Evolutionary conservation across 2,329 filamentous ascomycete genomes (phyloP).

Genomic region (Mycogone perniciosa): DNA sequence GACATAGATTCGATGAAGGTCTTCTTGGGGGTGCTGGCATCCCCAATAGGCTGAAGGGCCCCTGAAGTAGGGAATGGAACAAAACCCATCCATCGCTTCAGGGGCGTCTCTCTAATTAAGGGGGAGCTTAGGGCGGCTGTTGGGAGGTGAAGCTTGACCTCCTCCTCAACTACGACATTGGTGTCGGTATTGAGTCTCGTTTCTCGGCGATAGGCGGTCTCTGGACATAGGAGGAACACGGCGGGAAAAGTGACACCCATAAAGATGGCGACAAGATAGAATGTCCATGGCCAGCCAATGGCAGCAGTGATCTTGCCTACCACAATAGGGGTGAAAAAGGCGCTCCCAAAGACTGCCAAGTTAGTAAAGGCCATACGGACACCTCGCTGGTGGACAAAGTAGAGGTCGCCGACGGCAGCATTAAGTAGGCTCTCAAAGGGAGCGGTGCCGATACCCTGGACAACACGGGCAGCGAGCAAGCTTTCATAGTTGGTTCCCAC

Average conservation of each 20-base stretch:
- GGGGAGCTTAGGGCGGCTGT: background rate
- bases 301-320: conserved; percentile 76
- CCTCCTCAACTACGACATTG: conserved; percentile 25
- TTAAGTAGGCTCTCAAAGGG: conserved; percentile 90
- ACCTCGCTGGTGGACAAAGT: conserved; percentile 79
- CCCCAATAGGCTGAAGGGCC: conserved; percentile 29
- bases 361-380: conserved; percentile 77
- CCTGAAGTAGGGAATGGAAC: conserved; percentile 27
- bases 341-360: conserved; percentile 50
- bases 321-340: conserved; percentile 72
- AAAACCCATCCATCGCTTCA: conserved; percentile 19
- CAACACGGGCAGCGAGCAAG: conserved; percentile 69
- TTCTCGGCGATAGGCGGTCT: conserved; percentile 71
- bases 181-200: conserved; percentile 64
- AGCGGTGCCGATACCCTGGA: conserved; percentile 80
- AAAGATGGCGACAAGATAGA: conserved; percentile 85
- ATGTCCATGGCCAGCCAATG: conserved; percentile 81
- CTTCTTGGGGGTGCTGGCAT: conserved; percentile 40
- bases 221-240: conserved; percentile 73
- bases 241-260: conserved; percentile 61
- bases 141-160: conserved; percentile 7
- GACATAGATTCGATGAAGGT: conserved; percentile 55
- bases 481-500: conserved; percentile 62
- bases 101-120: background rate
- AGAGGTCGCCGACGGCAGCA: conserved; percentile 81